Evolutionary conservation across 2,329 filamentous ascomycete genomes (phyloP), one percentile per base, ranked within the genome.

Genomic region (Calonectria pteridis): DNA sequence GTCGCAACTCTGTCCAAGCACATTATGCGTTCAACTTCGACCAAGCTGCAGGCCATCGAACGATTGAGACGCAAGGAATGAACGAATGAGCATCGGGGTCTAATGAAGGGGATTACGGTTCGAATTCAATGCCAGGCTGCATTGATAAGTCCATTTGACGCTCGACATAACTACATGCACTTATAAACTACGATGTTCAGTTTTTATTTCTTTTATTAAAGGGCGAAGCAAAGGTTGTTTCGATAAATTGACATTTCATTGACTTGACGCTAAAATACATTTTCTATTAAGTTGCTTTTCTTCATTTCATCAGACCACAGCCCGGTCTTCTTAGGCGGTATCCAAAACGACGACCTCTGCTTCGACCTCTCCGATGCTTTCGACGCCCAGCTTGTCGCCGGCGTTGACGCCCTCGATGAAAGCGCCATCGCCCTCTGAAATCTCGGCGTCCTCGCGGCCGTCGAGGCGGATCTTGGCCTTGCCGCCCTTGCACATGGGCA

Each of bases 381-480:
- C 92, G 40, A 94, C 88, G 2, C 84, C 84, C 46, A 94, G 84
- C 78, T 89, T 89, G 82, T 94, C 93, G 0, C 92, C 93, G 13
- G 88, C 90, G 78, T 89, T 90, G 14, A 94, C 88, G 18, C 84
- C 84, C 9, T 93, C 91, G 9, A 97, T 86, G 84, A 94, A 97
- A 1, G 94, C 94, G 20, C 94, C 95, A 84, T 98, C 95, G 0
- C 95, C 95, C 84, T 97, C 95, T 1, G 86, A 87, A 23, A 97
- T 83, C 77, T 85, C 84, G 0, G 90, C 90, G 75, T 94, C 91
- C 55, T 94, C 92, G 71, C 92, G 86, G 1, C 91, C 91, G 80
- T 89, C 94, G 79, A 93, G 86, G 77, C 90, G 89, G 73, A 98
- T 91, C 87, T 91, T 94, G 46, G 94, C 90, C 77, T 92, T 94